Evolutionary conservation across 2,329 filamentous ascomycete species (phyloP).

Genomic region (Cytospora piceicola): DNA sequence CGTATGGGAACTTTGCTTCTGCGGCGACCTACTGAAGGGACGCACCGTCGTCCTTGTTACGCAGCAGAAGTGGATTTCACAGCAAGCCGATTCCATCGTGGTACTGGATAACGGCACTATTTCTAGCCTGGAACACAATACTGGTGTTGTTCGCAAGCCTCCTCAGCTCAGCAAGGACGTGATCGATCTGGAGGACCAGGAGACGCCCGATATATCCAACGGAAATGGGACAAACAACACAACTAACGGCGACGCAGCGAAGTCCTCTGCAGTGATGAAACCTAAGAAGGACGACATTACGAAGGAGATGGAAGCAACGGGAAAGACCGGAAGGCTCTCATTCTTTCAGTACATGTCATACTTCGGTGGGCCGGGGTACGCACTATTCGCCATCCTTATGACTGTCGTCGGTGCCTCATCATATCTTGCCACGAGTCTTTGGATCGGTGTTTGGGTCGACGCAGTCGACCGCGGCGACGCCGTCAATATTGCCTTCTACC

Average conservation of each 20-base stretch:
- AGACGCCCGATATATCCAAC: constrained; percentile 20
- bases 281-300: constrained; percentile 48
- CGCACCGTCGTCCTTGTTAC: constrained; percentile 62
- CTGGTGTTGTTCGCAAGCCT: constrained; percentile 50
- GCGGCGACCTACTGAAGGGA: constrained; percentile 55
- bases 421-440: constrained; percentile 49
- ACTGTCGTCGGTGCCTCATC: constrained; percentile 48
- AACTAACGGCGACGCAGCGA: constrained; percentile 39
- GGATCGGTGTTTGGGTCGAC: constrained; percentile 60
- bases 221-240: constrained; percentile 34
- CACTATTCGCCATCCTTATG: constrained; percentile 44
- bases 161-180: constrained; percentile 48
- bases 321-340: constrained; percentile 47
- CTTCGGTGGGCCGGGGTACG: constrained; percentile 52
- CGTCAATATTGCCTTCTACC: constrained; percentile 53
- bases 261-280: constrained; percentile 42
- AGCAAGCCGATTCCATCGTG: constrained; percentile 54
- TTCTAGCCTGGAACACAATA: constrained; percentile 47
- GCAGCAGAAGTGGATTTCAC: constrained; percentile 57
- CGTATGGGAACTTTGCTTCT: constrained; percentile 62
- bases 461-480: constrained; percentile 50
- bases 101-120: constrained; percentile 51
- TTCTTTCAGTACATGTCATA: constrained; percentile 56
- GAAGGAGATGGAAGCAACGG: constrained; percentile 53
- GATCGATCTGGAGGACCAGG: constrained; percentile 36